Evolutionary conservation across 441 rosid species (phyloP).

Genomic region (Eruca vesicaria): DNA sequence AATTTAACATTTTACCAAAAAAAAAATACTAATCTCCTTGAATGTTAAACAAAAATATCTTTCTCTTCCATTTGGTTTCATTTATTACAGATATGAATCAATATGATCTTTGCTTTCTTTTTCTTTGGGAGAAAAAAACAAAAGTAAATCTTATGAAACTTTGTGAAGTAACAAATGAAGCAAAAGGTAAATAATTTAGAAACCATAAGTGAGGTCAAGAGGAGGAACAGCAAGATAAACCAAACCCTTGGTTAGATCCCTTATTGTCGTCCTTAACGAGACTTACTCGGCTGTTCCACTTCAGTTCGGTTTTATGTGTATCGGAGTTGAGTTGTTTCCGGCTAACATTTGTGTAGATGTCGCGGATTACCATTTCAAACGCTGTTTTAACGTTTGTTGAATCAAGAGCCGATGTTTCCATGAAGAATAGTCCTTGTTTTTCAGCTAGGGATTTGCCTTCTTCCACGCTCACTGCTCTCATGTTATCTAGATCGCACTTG

Average conservation of each 20-base stretch:
- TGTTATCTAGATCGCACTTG: conserved; percentile 56
- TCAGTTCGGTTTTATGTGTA: conserved; percentile 53
- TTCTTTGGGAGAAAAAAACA: not conserved
- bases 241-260: conserved; percentile 37
- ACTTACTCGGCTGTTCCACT: conserved; percentile 47
- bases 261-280: conserved; percentile 41
- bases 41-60: not conserved
- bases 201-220: not conserved
- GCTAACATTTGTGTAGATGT: conserved; percentile 57
- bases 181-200: not conserved
- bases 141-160: not conserved
- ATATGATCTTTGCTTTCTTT: not conserved
- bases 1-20: too few relatives aligned
- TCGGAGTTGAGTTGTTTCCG: conserved; percentile 65
- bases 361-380: conserved; percentile 56
- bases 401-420: conserved; percentile 73
- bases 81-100: conserved; percentile 10
- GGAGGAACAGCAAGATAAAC: conserved; percentile 67
- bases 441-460: conserved; percentile 68
- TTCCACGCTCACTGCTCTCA: conserved; percentile 55
- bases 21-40: not conserved
- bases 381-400: conserved; percentile 64
- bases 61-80: not conserved
- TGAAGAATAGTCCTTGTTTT: conserved; percentile 58
- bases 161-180: conserved; percentile 8